Base-by-base conservation (phyloP, 192 early-diverging fungal species). In the Backusella circina region DNA sequence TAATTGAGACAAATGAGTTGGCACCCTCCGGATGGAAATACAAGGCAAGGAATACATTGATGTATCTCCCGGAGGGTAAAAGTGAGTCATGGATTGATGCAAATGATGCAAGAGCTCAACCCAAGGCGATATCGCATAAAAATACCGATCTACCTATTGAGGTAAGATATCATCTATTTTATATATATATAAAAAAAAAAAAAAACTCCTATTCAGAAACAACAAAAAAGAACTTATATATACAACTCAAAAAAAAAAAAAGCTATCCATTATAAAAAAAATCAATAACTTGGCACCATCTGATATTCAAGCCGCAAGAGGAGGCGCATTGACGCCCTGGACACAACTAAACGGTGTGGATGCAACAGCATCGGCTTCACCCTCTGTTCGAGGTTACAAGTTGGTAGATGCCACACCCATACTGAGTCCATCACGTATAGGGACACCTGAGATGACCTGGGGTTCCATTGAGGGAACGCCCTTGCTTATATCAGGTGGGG, bases 401-500 rank as follows among this genome's bases (percentile, higher is more conserved):
- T 86, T 90, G 70, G 93, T 96, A 0, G 85, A 92, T 8, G 80
- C 88, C 8, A 94, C 94, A 21, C 94, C 94, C 0, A 76, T 87
- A 2, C 79, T 87, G 2, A 84, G 79, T 35, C 94, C 93, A 31
- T 83, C 89, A 9, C 77, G 88, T 67, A 73, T 96, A 33, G 91
- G 91, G 44, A 89, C 86, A 32, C 89, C 90, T 23, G 71, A 95
- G 35, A 91, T 96, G 91, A 96, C 95, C 21, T 96, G 94, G 94
- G 94, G 94, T 47, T 87, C 86, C 31, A 93, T 96, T 68, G 94
- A 95, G 57, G 91, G 90, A 13, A 94, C 92, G 5, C 94, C 94
- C 1, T 61, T 95, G 28, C 79, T 94, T 54, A 87, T 95, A 36
- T 80, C 77, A 21, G 84, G 84, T n/a, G 75, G 73, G 33, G 82